A percentile compares a stretch with the other conserved stretches of the same genome.
These are phyloP conservation scores for Cercospora sesami DNA, from an alignment of 2,329 filamentous ascomycete genomes.

Conservation along the genomic window DNA sequence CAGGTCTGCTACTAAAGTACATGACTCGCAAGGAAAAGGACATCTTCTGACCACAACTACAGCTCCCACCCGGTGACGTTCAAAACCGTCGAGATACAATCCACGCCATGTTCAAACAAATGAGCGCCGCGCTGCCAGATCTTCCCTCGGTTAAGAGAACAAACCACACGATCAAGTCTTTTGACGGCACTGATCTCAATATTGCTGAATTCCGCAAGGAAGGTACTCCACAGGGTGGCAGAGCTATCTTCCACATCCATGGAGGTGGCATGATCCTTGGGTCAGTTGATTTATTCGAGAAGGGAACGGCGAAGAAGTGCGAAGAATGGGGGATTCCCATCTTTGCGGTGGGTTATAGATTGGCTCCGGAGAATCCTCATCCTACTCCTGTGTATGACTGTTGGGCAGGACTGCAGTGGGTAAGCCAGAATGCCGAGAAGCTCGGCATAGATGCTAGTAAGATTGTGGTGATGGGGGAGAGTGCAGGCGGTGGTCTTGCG, in stretches of 20 bases:
- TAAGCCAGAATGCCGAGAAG: slow-evolving; percentile 17
- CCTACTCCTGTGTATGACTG: slow-evolving; percentile 29
- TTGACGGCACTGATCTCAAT: slow-evolving; percentile 18
- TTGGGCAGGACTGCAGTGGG: slow-evolving; percentile 21
- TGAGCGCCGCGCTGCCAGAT: slow-evolving; percentile 8
- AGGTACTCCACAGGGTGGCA: neutral
- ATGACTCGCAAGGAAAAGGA: neutral
- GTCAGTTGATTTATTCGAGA: slow-evolving; percentile 21
- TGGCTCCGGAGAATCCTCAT: slow-evolving; percentile 29
- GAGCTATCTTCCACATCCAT: slow-evolving; percentile 22
- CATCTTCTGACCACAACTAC: neutral
- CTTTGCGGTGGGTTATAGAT: slow-evolving; percentile 26
- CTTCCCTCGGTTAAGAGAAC: slow-evolving; percentile 14
- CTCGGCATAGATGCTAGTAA: slow-evolving; percentile 18
- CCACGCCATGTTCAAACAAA: slow-evolving; percentile 5
- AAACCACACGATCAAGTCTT: slow-evolving; percentile 14
- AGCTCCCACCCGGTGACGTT: slow-evolving; percentile 23
- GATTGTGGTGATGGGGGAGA: slow-evolving; percentile 24
- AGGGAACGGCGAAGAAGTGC: slow-evolving; percentile 5
- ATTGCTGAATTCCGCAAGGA: slow-evolving; percentile 23
- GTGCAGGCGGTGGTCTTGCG: slow-evolving; percentile 22
- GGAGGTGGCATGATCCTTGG: slow-evolving; percentile 26
- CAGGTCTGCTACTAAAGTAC: neutral
- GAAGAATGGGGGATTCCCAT: slow-evolving; percentile 14
- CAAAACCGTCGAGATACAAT: slow-evolving; percentile 17